Base-by-base conservation (phyloP, 2,329 filamentous ascomycete genomes). In the Plectosphaerella plurivora region DNA sequence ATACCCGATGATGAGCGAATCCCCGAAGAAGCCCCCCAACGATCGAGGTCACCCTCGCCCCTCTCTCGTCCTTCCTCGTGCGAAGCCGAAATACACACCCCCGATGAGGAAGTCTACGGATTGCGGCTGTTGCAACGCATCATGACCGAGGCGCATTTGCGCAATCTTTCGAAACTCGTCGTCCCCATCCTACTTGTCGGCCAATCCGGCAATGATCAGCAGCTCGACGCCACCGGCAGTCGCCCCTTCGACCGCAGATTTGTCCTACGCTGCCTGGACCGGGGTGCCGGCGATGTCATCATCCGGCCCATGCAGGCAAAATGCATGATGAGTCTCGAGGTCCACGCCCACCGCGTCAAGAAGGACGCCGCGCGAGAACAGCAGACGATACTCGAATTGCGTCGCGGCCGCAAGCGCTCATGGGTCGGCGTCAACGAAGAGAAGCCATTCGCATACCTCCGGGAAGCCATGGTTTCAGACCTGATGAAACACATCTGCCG, bases 401-500 rank as follows among this genome's bases (percentile, higher is more conserved):
- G 87, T 63, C 84, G 87, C 59, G 84, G 86, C 45, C 82, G 91
- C 51, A 95, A 95, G 68, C 83, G 91, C 50, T 96, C 92, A 0
- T 96, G 92, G 92, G 91, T 96, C 42, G 91, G 92, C 24, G 81
- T 95, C 11, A 83, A 89, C 63, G 89, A 93, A 59, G 83, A 90
- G 60, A 88, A 92, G 65, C 91, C 91, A 1, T 96, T 91, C 71
- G 86, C 90, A 15, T 96, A 96, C 70, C 73, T 97, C 51, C 81
- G 92, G 55, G 92, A 97, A 72, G 89, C 89, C 48, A 96, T 97
- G 91, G 92, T 97, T 5, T 94, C 91, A 2, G 86, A 86, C 52
- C 78, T 97, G 53, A 94, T 96, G 89, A 87, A 86, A 62, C 85
- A 89, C 37, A 96, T 96, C 51, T 96, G 92, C 68, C 88, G 87